These are phyloP conservation scores for Leonotis leonurus DNA, from an alignment of 257 asterid species.

Conservation along the genomic window DNA sequence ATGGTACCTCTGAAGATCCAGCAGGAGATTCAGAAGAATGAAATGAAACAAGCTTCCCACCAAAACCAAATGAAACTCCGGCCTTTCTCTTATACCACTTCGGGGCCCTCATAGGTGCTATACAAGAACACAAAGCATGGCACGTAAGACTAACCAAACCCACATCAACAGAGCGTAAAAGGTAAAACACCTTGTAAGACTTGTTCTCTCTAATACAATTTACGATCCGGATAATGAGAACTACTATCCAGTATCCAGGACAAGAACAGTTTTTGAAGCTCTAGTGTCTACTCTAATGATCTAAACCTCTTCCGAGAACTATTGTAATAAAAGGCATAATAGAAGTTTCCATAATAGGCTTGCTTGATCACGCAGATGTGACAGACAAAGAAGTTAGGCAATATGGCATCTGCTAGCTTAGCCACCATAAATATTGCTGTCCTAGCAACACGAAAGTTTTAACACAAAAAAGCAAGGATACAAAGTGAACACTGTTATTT, in stretches of 20 bases:
- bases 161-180: slow-evolving; percentile 1
- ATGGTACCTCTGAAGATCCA: slow-evolving; percentile 74
- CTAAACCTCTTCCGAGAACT: not conserved
- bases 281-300: not conserved
- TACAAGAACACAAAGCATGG: slow-evolving; percentile 22
- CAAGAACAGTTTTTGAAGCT: not conserved
- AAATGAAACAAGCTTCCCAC: slow-evolving; percentile 95
- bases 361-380: not conserved
- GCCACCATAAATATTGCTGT: no score
- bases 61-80: slow-evolving; percentile 98
- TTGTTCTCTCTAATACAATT: not conserved
- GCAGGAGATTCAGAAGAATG: slow-evolving; percentile 44
- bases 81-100: slow-evolving; percentile 88
- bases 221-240: not conserved
- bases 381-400: no score
- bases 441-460: no score
- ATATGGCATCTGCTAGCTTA: no score
- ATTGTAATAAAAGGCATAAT: not conserved
- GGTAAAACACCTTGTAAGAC: not conserved
- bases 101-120: slow-evolving; percentile 90
- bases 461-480: no score
- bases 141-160: slow-evolving; percentile 14
- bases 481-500: no score
- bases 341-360: not conserved
- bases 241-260: not conserved